Percentiles rank a stretch among this genome's conserved stretches.
Conservation (phyloP, 2,329 filamentous ascomycete genomes). For the Pestalotiopsis fici region DNA sequence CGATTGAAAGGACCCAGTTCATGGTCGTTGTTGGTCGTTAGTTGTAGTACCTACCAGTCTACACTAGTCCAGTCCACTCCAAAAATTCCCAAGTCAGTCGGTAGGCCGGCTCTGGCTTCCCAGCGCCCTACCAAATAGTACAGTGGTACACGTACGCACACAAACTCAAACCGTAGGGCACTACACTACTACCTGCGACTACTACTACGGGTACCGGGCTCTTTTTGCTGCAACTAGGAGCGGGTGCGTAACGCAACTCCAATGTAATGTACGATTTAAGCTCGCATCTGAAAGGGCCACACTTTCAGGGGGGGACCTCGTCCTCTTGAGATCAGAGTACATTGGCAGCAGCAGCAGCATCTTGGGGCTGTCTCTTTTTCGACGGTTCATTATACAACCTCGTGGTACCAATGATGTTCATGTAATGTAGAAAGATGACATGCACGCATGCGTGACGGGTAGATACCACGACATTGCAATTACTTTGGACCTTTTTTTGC, state of each 20-base stretch:
- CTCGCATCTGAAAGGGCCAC: background rate
- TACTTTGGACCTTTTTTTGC: no score
- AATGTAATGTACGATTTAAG: constrained; percentile 6
- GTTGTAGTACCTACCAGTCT: no score
- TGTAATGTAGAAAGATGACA: no score
- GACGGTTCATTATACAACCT: no score
- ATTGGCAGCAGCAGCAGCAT: no score
- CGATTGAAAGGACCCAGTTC: background rate
- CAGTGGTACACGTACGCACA: background rate
- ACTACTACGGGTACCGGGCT: background rate
- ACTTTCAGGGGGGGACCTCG: background rate
- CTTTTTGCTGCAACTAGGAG: background rate
- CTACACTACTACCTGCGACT: background rate
- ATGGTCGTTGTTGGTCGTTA: background rate
- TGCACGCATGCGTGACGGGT: no score
- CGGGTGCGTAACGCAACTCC: constrained; percentile 5
- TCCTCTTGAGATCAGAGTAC: background rate
- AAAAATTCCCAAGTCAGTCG: background rate
- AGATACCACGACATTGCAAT: no score
- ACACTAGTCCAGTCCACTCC: no score
- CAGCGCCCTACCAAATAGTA: background rate
- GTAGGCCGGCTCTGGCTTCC: background rate
- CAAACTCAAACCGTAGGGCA: background rate
- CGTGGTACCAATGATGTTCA: no score
- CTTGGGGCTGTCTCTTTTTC: no score